Evolutionary conservation across 2,329 filamentous ascomycete species (phyloP).

Genomic region (Colletotrichum phormii): DNA sequence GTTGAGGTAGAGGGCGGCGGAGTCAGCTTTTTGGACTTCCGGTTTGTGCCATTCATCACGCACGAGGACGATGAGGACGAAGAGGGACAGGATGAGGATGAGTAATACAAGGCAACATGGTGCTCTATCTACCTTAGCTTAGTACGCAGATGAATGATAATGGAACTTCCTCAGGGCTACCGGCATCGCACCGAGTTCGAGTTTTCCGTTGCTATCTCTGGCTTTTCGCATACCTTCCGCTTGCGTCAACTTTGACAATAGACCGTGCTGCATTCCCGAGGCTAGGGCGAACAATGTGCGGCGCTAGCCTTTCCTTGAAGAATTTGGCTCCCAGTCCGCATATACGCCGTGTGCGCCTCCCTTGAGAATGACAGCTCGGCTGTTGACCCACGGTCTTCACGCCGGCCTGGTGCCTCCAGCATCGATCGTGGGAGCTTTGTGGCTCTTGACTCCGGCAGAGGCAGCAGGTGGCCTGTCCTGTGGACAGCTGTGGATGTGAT

Average conservation of each 20-base stretch:
- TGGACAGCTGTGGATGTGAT: no score
- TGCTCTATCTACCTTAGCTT: not conserved
- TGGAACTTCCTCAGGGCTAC: no score
- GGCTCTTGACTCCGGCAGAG: not conserved
- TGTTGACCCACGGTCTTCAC: not conserved
- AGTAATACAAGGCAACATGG: not conserved
- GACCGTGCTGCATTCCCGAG: constrained; percentile 27
- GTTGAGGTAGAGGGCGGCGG: constrained; percentile 81
- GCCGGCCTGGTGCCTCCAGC: not conserved
- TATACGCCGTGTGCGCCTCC: constrained; percentile 6
- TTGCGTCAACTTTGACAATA: constrained; percentile 16
- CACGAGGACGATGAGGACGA: constrained; percentile 67
- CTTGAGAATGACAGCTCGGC: constrained; percentile 19
- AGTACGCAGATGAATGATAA: not conserved
- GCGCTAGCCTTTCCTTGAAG: constrained; percentile 18
- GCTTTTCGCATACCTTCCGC: constrained; percentile 10
- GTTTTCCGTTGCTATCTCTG: not conserved
- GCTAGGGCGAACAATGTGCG: constrained; percentile 6
- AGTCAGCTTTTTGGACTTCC: constrained; percentile 83
- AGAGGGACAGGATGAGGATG: constrained; percentile 48
- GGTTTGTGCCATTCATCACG: constrained; percentile 79
- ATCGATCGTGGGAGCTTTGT: not conserved
- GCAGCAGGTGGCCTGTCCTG: not conserved
- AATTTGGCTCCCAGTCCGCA: not conserved
- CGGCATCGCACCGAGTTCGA: not conserved